Evolutionary conservation across 2,329 filamentous ascomycete genomes (phyloP), one percentile per base, ranked within the genome.

Genomic region (Neonectria hederae): DNA sequence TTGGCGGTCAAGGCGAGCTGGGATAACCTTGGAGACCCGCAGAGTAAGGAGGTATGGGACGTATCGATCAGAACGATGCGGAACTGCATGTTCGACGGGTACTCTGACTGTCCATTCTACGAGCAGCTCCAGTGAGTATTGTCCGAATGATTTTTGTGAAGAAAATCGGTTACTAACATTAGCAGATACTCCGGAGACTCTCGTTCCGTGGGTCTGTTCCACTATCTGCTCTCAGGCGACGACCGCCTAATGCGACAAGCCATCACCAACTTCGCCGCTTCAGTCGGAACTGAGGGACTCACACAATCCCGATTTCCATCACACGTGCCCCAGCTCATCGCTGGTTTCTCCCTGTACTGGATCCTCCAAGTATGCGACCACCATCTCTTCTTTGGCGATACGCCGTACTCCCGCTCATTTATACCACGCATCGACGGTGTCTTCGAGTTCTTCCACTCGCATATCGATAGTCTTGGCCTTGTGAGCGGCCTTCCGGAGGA

Each of bases 281-380:
- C 73, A 0, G 59, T 69, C 13, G 53, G 68, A 22, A 30, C 56
- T 24, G 71, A 73, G 52, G 78, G 78, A 1, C 73, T 80, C 5
- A 77, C 76, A 0, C 74, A 76, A 52, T 78, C 75, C 13, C 76
- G 78, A 2, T 74, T 76, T 43, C 79, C 79, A 5, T 78, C 77
- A 0, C 77, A 79, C 48, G 70, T 74, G 0, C 72, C 73, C 3
- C 77, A 80, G 54, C 70, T 79, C 46, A 80, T 80, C 52, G 74
- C 77, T n/a, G 70, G 72, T 13, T 81, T 80, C 59, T 76, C 78
- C 1, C 73, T 80, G 0, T 80, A 75, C 68, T 80, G 78, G 78
- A 71, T 79, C 11, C 67, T 76, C 17, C 73, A 74, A 58, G 69
- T 81, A 0, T 74, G 69, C 42, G 79, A 81, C 61, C 79, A 81